Conservation (phyloP, 805 yeast genomes). For the Citeromyces nyonsensis region DNA sequence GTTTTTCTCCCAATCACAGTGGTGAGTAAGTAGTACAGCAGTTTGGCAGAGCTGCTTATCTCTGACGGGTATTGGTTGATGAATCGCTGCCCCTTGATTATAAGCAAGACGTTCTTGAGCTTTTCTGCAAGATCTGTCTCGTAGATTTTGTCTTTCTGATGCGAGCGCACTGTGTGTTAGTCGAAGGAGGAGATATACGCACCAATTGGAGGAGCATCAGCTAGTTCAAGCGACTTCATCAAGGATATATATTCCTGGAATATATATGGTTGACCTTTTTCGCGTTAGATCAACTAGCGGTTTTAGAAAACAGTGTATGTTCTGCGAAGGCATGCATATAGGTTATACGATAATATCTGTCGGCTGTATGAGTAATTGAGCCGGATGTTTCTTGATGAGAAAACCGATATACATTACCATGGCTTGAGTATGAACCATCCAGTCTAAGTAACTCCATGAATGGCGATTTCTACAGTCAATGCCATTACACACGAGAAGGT, state of each 20-base stretch:
- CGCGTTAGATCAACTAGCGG: too few relatives aligned
- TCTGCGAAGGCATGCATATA: too few relatives aligned
- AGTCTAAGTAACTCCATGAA: too few relatives aligned
- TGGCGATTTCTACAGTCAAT: too few relatives aligned
- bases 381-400: too few relatives aligned
- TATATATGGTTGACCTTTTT: too few relatives aligned
- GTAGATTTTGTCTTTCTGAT: conserved; percentile 77
- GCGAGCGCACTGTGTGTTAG: conserved; percentile 48
- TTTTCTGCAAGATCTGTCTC: conserved; percentile 37
- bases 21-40: conserved; percentile 57
- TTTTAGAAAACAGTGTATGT: too few relatives aligned
- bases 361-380: too few relatives aligned
- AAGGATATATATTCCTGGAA: not conserved
- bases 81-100: conserved; percentile 46
- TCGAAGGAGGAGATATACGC: conserved; percentile 12
- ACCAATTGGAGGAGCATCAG: conserved; percentile 81
- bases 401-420: too few relatives aligned
- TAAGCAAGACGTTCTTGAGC: conserved; percentile 37
- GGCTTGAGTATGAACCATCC: too few relatives aligned
- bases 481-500: too few relatives aligned
- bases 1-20: conserved; percentile 69
- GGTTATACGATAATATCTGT: too few relatives aligned
- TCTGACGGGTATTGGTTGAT: conserved; percentile 49
- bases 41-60: conserved; percentile 37
- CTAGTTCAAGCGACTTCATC: conserved; percentile 27